These are phyloP conservation scores for Talaromyces atroroseus DNA, from an alignment of 2,329 filamentous ascomycete species.

Conservation along the genomic window DNA sequence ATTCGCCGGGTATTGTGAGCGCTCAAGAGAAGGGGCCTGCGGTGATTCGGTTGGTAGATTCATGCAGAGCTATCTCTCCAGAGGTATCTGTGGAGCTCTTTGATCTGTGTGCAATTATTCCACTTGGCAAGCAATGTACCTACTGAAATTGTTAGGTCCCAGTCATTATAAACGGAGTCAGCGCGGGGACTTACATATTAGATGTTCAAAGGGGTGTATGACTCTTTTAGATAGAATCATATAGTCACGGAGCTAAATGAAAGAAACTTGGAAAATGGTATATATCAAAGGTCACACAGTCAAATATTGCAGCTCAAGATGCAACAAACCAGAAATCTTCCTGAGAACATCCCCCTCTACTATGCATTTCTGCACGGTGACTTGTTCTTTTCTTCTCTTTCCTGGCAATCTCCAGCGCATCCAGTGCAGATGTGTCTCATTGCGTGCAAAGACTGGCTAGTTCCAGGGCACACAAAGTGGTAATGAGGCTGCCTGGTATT, in stretches of 20 bases:
- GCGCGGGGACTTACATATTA: neutral
- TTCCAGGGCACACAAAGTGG: neutral
- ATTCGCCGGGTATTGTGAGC: neutral
- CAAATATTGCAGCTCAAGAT: neutral
- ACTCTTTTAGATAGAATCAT: neutral
- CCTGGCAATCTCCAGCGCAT: neutral
- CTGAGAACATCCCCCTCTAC: neutral
- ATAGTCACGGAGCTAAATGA: neutral
- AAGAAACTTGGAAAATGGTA: neutral
- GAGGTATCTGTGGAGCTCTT: neutral
- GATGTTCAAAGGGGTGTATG: neutral
- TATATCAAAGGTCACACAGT: neutral
- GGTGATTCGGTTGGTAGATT: neutral
- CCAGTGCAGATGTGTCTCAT: neutral
- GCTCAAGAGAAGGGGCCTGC: neutral
- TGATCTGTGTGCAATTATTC: neutral
- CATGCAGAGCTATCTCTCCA: constrained; percentile 1
- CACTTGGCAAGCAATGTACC: neutral
- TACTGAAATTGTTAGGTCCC: neutral
- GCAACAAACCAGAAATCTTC: neutral
- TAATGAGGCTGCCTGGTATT: neutral
- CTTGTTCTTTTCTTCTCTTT: neutral
- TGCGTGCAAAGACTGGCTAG: neutral
- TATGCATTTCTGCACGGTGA: neutral
- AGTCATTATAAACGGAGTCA: neutral